Evolutionary conservation across 2,329 filamentous ascomycete species (phyloP).

Genomic region (Fusarium sp.): DNA sequence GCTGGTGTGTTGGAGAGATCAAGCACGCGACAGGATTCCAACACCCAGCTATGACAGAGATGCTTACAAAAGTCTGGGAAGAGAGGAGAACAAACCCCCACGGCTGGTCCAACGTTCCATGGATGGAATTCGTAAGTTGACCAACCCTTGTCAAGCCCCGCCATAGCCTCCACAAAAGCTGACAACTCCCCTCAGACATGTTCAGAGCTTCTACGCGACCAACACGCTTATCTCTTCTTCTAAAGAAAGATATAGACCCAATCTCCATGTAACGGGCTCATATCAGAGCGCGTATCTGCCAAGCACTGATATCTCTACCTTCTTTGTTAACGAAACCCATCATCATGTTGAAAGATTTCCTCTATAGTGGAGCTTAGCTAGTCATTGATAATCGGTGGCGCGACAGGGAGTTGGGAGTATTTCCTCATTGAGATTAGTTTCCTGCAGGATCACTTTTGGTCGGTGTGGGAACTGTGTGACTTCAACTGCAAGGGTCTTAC

Average conservation of each 20-base stretch:
- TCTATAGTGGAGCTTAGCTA: neutral
- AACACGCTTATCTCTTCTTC: constrained; percentile 40
- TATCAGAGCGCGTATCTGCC: constrained; percentile 1
- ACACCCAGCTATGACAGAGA: constrained; percentile 43
- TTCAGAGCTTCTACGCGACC: constrained; percentile 23
- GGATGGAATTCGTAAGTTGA: constrained; percentile 47
- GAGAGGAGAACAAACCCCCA: constrained; percentile 28
- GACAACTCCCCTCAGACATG: constrained; percentile 17
- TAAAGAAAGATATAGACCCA: neutral
- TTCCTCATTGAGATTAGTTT: constrained; percentile 24
- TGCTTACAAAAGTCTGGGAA: constrained; percentile 43
- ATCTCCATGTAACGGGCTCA: neutral
- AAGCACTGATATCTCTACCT: neutral
- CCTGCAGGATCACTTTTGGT: too few species aligned
- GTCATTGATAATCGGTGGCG: neutral
- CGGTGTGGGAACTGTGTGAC: neutral
- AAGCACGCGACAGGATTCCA: constrained; percentile 42
- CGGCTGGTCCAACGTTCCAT: constrained; percentile 39
- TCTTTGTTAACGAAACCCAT: neutral
- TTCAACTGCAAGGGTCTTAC: neutral
- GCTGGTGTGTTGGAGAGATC: constrained; percentile 41
- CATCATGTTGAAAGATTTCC: neutral
- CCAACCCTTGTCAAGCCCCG: neutral
- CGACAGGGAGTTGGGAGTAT: constrained; percentile 16
- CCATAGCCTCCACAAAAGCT: neutral